Evolutionary conservation across 352 stramenopile genomes (phyloP), one percentile per base, ranked within the genome.

Genomic region (Globisporangium spiculum): DNA sequence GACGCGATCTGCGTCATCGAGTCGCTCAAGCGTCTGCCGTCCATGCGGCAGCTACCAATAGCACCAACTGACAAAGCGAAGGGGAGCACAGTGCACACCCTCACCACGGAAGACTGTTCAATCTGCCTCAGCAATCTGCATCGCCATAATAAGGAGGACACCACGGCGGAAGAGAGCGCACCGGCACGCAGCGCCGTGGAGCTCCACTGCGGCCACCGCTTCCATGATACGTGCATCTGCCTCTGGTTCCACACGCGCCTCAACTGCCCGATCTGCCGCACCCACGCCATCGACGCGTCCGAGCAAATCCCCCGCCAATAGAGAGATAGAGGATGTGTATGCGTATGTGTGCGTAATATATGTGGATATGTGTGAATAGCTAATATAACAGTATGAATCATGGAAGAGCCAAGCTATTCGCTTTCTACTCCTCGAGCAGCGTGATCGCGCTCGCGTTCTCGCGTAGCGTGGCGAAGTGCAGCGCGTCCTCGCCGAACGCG

Each of bases 221-320:
- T 91, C 74, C 85, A 93, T 60, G 85, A 93, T 65, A 80, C 81
- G 24, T 93, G 85, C 65, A 79, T 93, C 41, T 90, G 78, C 48
- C 69, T 82, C 66, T 93, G 85, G 85, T 88, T 91, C 50, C 74
- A 81, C 69, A 70, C 83, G 32, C 73, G 74, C 0, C 70, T 90
- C 22, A 89, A 89, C 63, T 93, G 85, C 57, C 85, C 85, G 14
- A 71, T 91, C 46, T 92, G 84, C 46, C 80, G 79, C 24, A 66
- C 66, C 26, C 59, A 62, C 48, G 66, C 66, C 7, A 44, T 60
- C 50, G 56, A 50, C 12, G 59, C 66, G 8, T 52, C 30, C 22
- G 46, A 50, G 16, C 16, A n/a, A 18, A 50, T 8, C 8, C 16
- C 41, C 41, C 52, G 32, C 3, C 48, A 54, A 30, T 48, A 18